Percentiles rank a stretch among this genome's conserved stretches.
These are phyloP conservation scores for Phytophthora sansomeana DNA, from an alignment of 352 stramenopile genomes.

Conservation along the genomic window DNA sequence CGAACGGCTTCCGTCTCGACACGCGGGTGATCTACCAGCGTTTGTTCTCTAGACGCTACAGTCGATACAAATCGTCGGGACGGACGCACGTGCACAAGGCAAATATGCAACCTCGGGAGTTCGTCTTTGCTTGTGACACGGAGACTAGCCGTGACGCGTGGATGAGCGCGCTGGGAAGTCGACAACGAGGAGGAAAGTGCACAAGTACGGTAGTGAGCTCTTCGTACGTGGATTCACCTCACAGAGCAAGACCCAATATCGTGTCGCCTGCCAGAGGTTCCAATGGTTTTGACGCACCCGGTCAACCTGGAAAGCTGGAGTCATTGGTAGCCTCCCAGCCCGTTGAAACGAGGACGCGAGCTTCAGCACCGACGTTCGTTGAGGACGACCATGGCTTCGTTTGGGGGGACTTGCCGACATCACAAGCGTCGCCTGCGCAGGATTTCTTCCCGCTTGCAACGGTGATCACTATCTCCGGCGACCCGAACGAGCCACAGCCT, in stretches of 20 bases:
- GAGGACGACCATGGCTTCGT: conserved; percentile 30
- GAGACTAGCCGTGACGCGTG: conserved; percentile 41
- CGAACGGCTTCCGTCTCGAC: conserved; percentile 58
- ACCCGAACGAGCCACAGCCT: conserved; percentile 31
- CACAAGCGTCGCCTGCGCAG: background rate
- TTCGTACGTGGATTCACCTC: conserved; percentile 13
- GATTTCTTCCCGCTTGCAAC: conserved; percentile 31
- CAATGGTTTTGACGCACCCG: background rate
- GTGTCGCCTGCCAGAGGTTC: background rate
- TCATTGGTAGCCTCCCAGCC: conserved; percentile 10
- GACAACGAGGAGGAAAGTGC: conserved; percentile 19
- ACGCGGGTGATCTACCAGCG: conserved; percentile 48
- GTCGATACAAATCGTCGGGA: conserved; percentile 43
- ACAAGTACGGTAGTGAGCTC: conserved; percentile 20
- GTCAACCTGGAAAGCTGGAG: conserved; percentile 5
- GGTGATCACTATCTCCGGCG: conserved; percentile 34
- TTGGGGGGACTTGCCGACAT: conserved; percentile 14
- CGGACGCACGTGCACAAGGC: conserved; percentile 36
- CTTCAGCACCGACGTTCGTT: conserved; percentile 40
- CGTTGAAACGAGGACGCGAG: conserved; percentile 1
- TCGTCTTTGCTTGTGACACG: conserved; percentile 55
- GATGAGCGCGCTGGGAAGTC: conserved; percentile 44
- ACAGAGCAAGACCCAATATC: conserved; percentile 6
- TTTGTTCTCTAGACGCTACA: conserved; percentile 33
- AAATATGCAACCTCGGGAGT: conserved; percentile 32